Base-by-base conservation (phyloP, 2,329 filamentous ascomycete species). In the Diplodia mutila region DNA sequence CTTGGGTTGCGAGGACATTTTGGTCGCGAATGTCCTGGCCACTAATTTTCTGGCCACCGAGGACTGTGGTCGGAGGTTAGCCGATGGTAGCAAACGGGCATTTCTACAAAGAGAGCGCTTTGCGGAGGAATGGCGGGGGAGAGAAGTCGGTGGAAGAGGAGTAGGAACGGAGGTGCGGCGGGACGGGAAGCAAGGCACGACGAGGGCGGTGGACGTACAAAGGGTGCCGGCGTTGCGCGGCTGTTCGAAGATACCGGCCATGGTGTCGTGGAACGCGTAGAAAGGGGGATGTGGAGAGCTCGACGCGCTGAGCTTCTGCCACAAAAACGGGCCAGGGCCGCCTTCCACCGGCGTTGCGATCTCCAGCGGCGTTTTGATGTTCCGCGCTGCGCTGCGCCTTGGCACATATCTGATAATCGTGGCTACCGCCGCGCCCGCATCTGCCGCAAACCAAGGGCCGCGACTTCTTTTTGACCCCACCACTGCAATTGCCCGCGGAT, bases 201-300 rank as follows among this genome's bases (percentile, higher is more conserved):
- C 9, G 5, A 21, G 53, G 9, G 27, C 23, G 51, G 34, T 14
- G 67, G 70, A 68, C 68, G 42, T 83, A 90, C 88, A 99, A 75
- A 99, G 87, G 76, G 93, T 97, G 80, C 96, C 95, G 79, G 86
- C 87, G 80, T 97, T 96, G 78, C 94, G 89, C 78, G 93, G 91
- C 83, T 95, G 92, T 84, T 97, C 93, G 78, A 98, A 99, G 82
- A 99, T 93, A 78, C 92, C 92, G 80, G 93, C 90, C 95, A 99
- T 99, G 72, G 73, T 80, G 72, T 71, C 65, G 72, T 70, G 42
- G 54, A 27, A 48, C 32, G 54, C 55, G 65, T 61, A 37, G 65
- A 61, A 61, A 61, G 55, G 54, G 65, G 55, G 55, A 39, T 55
- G 64, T 61, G 53, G 53, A 65, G 53, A 59, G 65, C 53, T 65